Percentiles rank a stretch among this genome's conserved stretches.
Conservation (phyloP, 441 rosid genomes). For the Caryocar brasiliense region DNA sequence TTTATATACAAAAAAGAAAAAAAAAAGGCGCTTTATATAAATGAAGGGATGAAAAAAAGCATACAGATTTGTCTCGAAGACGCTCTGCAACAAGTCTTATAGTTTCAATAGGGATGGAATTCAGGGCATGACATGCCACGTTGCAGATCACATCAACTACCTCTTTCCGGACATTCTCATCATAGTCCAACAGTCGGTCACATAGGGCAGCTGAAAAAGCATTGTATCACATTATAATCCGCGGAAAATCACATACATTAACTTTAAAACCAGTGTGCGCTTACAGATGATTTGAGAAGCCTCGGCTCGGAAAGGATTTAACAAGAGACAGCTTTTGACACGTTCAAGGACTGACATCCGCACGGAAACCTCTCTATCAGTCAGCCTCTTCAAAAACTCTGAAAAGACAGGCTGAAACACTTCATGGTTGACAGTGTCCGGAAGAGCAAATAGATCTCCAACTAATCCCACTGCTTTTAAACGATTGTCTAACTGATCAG, state of each 20-base stretch:
- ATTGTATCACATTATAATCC: conserved; percentile 16
- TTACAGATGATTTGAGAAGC: conserved; percentile 78
- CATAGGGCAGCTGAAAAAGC: conserved; percentile 77
- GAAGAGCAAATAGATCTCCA: conserved; percentile 86
- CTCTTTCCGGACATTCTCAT: conserved; percentile 92
- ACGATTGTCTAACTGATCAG: conserved; percentile 85
- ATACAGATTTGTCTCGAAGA: conserved; percentile 94
- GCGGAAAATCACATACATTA: conserved; percentile 11
- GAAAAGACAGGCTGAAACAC: conserved; percentile 75
- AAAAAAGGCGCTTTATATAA: no score
- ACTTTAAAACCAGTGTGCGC: conserved; percentile 24
- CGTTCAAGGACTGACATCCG: conserved; percentile 86
- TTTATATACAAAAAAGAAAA: no score
- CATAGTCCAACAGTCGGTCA: conserved; percentile 94
- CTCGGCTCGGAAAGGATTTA: conserved; percentile 68
- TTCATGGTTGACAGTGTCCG: conserved; percentile 53
- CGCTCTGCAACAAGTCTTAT: conserved; percentile 83
- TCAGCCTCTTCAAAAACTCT: conserved; percentile 91
- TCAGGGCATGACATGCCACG: conserved; percentile 62
- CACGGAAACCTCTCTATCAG: conserved; percentile 85
- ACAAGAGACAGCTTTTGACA: conserved; percentile 75
- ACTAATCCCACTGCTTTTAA: conserved; percentile 79
- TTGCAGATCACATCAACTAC: conserved; percentile 89
- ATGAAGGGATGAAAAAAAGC: no score
- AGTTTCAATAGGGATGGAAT: conserved; percentile 64